Evolutionary conservation across 495 filamentous ascomycete genomes (phyloP), one percentile per base, ranked within the genome.

Genomic region (Penicillium argentinense): DNA sequence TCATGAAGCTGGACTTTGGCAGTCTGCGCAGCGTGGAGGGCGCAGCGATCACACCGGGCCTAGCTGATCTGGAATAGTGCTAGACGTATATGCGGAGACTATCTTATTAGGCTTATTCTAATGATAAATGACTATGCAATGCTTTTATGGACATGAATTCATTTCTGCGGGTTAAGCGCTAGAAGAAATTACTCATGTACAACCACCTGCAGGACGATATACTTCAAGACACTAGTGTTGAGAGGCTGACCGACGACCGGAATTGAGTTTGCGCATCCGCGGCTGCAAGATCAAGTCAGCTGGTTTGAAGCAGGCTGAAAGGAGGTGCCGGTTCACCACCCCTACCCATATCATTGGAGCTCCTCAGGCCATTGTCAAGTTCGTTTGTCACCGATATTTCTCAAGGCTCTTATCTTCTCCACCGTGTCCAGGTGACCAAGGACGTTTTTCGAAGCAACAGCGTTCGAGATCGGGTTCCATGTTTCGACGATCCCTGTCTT

Each of bases 1-100:
- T 95, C 33, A 91, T 95, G 87, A 91, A 92, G 62, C 68, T 95
- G 46, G 89, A 93, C 70, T 89, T 88, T 70, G 78, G 70, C 25
- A 75, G 70, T 47, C 57, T 69, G 18, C 61, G 64, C 32, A 54
- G 49, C 28, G 46, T 45, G 21, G 45, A 40, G 6, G 39, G 43
- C 24, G 34, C 46, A 22, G 21, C 33, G 19, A 45, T 30, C 21
- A 23, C 39, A 42, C 43, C 32, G 9, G 44, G 48, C 33, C 32
- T 48, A 25, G 42, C 40, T 13, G 38, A 46, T 32, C 23, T 52
- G 42, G 41, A 25, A 32, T 58, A 47, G 39, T 19, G 25, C 22
- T 26, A 11, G 26, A 21, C 14, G n/a, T n/a, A 36, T 36, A 9
- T 13, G 8, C 5, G 21, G 5, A 6, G 27, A 33, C n/a, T 3